Conservation (phyloP, 257 asterid genomes). For the Nicotiana paniculata region DNA sequence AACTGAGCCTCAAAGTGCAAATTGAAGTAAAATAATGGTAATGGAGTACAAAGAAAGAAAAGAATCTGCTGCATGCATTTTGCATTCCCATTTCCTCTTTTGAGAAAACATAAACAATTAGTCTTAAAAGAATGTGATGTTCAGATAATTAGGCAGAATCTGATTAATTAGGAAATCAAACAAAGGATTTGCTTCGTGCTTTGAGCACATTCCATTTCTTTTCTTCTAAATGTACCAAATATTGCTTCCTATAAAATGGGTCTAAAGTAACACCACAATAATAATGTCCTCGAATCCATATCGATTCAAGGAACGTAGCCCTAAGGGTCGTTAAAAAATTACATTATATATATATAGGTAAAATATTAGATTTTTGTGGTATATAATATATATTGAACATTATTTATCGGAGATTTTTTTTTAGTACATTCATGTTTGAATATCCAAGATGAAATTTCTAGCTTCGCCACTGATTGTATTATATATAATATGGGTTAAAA, state of each 20-base stretch:
- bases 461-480: too few relatives aligned
- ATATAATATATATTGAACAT: too few relatives aligned
- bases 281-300: too few relatives aligned
- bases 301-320: too few relatives aligned
- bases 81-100: conserved; percentile 10
- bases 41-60: conserved; percentile 31
- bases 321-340: too few relatives aligned
- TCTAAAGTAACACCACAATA: neutral
- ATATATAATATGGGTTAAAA: too few relatives aligned
- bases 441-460: too few relatives aligned
- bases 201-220: neutral
- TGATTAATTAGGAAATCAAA: conserved; percentile 1
- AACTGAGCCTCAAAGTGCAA: conserved; percentile 30
- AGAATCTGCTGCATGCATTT: conserved; percentile 30
- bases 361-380: too few relatives aligned
- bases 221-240: too few relatives aligned
- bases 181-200: conserved; percentile 8
- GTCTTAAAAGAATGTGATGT: neutral
- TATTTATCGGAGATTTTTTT: too few relatives aligned
- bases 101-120: neutral
- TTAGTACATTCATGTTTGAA: too few relatives aligned
- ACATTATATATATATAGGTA: too few relatives aligned
- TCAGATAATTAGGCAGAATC: neutral
- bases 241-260: neutral
- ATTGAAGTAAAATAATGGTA: neutral